phyloP scores from a whole-genome alignment of 108 stramenopile genomes.

The Craspedostauros australis region DNA sequence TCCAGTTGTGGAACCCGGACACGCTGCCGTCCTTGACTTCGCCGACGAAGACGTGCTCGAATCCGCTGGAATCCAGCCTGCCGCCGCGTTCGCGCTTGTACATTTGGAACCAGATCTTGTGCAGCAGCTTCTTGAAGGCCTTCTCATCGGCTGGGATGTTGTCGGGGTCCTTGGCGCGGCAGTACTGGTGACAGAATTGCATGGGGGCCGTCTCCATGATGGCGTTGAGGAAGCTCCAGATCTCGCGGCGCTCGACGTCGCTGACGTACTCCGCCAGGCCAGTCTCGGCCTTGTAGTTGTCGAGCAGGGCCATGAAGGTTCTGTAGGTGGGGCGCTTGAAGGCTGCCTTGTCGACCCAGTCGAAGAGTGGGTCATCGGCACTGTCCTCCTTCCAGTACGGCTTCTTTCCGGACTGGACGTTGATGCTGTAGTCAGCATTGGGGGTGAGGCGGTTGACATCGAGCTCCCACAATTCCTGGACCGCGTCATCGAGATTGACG shows the following conservation, averaged over 20 bases:
- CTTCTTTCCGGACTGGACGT: conserved; percentile 83
- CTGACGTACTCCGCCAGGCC: conserved; percentile 63
- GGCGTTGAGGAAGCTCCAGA: conserved; percentile 51
- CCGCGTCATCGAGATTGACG: conserved; percentile 35
- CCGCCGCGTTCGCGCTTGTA: conserved; percentile 62
- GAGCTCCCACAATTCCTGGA: conserved; percentile 84
- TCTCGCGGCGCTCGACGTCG: conserved; percentile 56
- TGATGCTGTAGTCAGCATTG: conserved; percentile 65
- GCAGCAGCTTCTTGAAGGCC: conserved; percentile 57
- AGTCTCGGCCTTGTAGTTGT: conserved; percentile 70
- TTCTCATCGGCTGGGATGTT: conserved; percentile 41
- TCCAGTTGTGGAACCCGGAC: conserved; percentile 92
- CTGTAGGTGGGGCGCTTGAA: conserved; percentile 73
- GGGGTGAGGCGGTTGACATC: conserved; percentile 80
- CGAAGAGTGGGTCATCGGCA: conserved; percentile 79
- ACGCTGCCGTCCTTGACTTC: conserved; percentile 74
- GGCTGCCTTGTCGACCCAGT: conserved; percentile 34
- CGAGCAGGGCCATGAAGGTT: conserved; percentile 68
- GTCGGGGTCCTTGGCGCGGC: conserved; percentile 37
- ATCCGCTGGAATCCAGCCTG: conserved; percentile 71
- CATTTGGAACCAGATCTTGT: conserved; percentile 84
- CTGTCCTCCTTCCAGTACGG: conserved; percentile 72
- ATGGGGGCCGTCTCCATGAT: conserved; percentile 83
- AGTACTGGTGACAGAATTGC: conserved; percentile 86
- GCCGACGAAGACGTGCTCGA: conserved; percentile 93